Conservation (phyloP, 73 alveolate species). For the Uronychia binucleata region DNA sequence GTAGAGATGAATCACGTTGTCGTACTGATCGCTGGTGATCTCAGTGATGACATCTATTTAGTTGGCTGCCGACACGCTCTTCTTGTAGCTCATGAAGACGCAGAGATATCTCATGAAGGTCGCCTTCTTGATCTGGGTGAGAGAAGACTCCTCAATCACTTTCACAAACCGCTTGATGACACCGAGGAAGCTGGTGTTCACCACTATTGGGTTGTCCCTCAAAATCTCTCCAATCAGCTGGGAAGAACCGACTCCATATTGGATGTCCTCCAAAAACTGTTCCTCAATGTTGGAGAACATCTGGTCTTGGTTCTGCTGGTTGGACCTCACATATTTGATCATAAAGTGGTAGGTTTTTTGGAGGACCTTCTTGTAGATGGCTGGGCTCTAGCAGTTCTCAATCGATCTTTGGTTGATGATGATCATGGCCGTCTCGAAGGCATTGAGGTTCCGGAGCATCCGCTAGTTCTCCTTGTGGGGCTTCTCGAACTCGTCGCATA, state of each 20-base stretch:
- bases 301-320: slow-evolving; percentile 2
- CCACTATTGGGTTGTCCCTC: slow-evolving; percentile 17
- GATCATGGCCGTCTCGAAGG: slow-evolving; percentile 12
- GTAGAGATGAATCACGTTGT: slow-evolving; percentile 14
- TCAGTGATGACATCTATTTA: slow-evolving; percentile 32
- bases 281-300: not conserved
- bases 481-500: slow-evolving; percentile 14
- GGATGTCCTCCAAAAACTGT: slow-evolving; percentile 4
- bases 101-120: slow-evolving; percentile 21
- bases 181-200: not conserved
- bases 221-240: slow-evolving; percentile 35
- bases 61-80: slow-evolving; percentile 2
- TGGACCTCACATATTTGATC: slow-evolving; percentile 17
- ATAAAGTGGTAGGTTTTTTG: slow-evolving; percentile 11
- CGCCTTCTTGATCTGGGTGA: not conserved
- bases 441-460: slow-evolving; percentile 34
- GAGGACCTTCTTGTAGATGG: slow-evolving; percentile 9
- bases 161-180: slow-evolving; percentile 9
- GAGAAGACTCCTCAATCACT: not conserved
- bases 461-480: slow-evolving; percentile 31
- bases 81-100: slow-evolving; percentile 16
- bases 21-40: not conserved
- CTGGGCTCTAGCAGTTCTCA: not conserved
- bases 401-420: slow-evolving; percentile 12
- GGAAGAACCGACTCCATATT: slow-evolving; percentile 27